These are phyloP conservation scores for Panicum virgatum DNA, from an alignment of 202 grass and related monocot species.

Conservation along the genomic window DNA sequence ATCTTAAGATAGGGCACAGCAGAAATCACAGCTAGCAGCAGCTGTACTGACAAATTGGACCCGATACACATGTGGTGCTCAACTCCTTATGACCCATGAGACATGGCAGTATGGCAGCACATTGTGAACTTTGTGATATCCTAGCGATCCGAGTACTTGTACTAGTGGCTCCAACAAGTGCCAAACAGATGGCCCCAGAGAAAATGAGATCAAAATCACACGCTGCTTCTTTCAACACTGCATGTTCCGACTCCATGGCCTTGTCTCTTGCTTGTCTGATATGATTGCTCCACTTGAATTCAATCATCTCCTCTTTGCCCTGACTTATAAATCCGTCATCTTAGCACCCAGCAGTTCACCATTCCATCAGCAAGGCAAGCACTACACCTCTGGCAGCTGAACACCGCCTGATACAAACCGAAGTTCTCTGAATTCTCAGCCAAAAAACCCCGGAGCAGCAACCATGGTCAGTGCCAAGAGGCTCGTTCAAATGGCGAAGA, in stretches of 20 bases:
- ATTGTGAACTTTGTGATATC: background rate
- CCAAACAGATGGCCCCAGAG: slow-evolving; percentile 5
- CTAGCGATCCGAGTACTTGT: background rate
- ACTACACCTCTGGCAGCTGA: too few relatives aligned
- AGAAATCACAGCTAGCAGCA: background rate
- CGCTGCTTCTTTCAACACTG: background rate
- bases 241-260: slow-evolving; percentile 39
- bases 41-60: background rate
- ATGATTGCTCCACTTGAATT: slow-evolving; percentile 17
- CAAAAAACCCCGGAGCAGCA: background rate
- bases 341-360: background rate
- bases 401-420: too few relatives aligned
- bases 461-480: slow-evolving; percentile 20
- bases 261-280: slow-evolving; percentile 41
- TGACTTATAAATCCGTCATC: slow-evolving; percentile 48
- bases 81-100: background rate
- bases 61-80: background rate
- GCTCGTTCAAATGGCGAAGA: background rate
- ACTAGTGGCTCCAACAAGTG: slow-evolving; percentile 19
- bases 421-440: too few relatives aligned
- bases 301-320: slow-evolving; percentile 12
- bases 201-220: slow-evolving; percentile 6
- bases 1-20: background rate
- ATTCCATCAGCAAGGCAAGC: too few relatives aligned
- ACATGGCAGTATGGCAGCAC: background rate